Evolutionary conservation across 768 basidiomycete genomes (phyloP).

Genomic region (Glaciozyma antarctica): DNA sequence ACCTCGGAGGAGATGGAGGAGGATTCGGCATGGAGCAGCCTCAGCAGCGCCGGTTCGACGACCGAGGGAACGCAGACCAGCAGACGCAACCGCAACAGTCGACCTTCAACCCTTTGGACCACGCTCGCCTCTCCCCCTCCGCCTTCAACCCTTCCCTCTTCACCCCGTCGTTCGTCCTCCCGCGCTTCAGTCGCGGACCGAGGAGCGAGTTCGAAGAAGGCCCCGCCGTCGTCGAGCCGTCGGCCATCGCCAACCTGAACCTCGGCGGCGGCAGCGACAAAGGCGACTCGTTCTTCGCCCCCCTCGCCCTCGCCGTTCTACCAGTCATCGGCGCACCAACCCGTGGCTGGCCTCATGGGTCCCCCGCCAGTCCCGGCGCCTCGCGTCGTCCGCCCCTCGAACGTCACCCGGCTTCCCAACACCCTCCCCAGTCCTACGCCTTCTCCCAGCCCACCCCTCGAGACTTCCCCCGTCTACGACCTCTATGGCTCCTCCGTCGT

Average conservation of each 20-base stretch:
- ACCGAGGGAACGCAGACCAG: neutral
- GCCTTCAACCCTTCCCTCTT: neutral
- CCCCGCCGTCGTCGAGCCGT: neutral
- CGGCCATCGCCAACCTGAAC: neutral
- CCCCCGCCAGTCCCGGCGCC: neutral
- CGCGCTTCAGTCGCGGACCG: neutral
- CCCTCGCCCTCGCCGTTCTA: neutral
- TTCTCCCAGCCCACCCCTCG: neutral
- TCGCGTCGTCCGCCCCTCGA: neutral
- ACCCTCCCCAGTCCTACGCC: neutral
- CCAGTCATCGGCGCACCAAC: neutral
- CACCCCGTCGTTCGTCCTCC: neutral
- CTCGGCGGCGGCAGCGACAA: neutral
- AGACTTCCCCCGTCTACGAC: conserved; percentile 26
- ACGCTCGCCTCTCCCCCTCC: neutral
- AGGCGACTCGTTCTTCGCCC: neutral
- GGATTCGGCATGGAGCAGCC: too few relatives aligned
- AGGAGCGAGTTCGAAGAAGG: neutral
- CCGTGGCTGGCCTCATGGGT: neutral
- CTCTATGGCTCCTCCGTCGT: conserved; percentile 30
- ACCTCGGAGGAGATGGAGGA: too few relatives aligned
- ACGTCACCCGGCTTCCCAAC: neutral
- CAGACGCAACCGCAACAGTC: neutral
- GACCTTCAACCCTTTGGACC: neutral
- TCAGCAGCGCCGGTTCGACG: neutral